Base-by-base conservation (phyloP, 768 basidiomycete genomes). In the Tylopilus balloui region DNA sequence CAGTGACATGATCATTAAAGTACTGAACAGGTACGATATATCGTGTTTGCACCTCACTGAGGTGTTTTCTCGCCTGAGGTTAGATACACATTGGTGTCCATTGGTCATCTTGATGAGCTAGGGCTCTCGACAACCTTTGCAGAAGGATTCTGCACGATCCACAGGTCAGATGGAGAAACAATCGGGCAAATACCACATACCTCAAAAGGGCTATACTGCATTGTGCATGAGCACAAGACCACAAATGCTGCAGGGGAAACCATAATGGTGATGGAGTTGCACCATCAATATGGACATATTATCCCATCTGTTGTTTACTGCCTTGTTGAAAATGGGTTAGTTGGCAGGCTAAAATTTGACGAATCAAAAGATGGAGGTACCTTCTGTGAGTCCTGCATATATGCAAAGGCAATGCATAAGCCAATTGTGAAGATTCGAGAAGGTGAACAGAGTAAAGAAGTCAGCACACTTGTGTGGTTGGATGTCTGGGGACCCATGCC, bases 91-190 rank as follows among this genome's bases (percentile, higher is more conserved):
- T 23, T 40, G 0, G n/a, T 47, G 6, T 38, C 21, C 0, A 47
- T 47, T 4, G 46, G 28, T 11, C 4, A 8, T 40, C 46, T 47
- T 23, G 45, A 47, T 29, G 36, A 47, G 37, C 36, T 47, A n/a
- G 45, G 45, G 0, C 15, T 39, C 38, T 39, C n/a, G 3, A 47
- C 23, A 2, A 47, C 38, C 2, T 47, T 47, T 11, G 21, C 28
- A 29, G 13, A 47, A 0, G 28, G 38, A 0, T 47, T 4, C 27
- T 47, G 46, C 37, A 47, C 37, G 2, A 46, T 46, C 24, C 8
- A 4, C 4, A 8, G 24, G 8, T 4, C 8, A 8, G 24, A 25
- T 8, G 8, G 24, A 4, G 15, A 37, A 13, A 46, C 10, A 0
- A 29, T 46, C 8, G 14, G 36, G 6, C 8, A 6, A 11, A 46